Conservation (phyloP, 305 asterid genomes). For the Fraxinus platypoda region DNA sequence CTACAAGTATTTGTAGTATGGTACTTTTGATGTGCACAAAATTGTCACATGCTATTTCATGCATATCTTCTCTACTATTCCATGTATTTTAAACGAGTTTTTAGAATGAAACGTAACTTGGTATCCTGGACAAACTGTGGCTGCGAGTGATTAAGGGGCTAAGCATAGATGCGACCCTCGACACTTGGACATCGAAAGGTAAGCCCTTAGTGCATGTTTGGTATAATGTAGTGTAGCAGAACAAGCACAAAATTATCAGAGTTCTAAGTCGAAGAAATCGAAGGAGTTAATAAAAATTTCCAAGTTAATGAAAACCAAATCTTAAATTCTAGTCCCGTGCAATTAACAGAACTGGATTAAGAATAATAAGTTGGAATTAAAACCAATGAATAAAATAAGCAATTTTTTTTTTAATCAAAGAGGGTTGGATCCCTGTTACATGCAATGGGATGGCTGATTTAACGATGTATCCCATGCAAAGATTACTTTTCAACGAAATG, state of each 20-base stretch:
- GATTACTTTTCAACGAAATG: neutral
- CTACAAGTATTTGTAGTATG: neutral
- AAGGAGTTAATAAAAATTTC: neutral
- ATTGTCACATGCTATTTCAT: neutral
- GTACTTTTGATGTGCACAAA: neutral
- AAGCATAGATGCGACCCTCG: neutral
- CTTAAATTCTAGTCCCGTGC: neutral
- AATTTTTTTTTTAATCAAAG: neutral
- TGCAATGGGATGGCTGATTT: neutral
- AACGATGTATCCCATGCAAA: neutral
- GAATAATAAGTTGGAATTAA: neutral
- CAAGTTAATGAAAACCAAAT: neutral
- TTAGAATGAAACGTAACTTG: neutral
- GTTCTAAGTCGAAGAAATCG: neutral
- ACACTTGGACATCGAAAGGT: neutral
- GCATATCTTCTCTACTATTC: neutral
- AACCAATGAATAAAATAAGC: neutral
- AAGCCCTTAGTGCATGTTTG: neutral
- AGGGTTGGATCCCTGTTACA: neutral
- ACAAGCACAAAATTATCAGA: neutral
- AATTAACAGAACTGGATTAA: neutral
- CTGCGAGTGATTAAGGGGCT: neutral
- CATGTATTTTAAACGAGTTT: neutral
- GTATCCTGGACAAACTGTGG: neutral
- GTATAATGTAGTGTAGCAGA: neutral